A percentile compares a stretch with the other conserved stretches of the same genome.
Conservation (phyloP, 2,329 filamentous ascomycete species). For the Tympanopsis confertula region DNA sequence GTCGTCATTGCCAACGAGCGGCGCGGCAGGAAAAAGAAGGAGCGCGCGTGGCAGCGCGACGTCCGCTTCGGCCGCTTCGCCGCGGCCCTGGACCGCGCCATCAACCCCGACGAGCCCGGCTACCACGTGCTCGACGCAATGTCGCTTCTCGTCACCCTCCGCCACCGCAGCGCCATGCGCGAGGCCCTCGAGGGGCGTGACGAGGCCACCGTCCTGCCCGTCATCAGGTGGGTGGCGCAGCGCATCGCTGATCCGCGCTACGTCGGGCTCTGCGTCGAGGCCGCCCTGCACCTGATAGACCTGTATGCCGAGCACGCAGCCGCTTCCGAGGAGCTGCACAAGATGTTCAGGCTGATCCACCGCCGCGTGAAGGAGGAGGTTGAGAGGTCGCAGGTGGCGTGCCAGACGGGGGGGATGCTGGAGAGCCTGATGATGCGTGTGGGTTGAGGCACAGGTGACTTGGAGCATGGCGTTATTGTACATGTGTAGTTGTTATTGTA, state of each 20-base stretch:
- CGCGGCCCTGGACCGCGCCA: conserved; percentile 67
- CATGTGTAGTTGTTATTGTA: no score
- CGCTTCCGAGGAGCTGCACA: conserved; percentile 41
- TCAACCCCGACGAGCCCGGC: conserved; percentile 39
- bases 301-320: conserved; percentile 51
- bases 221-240: conserved; percentile 48
- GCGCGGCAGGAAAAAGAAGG: conserved; percentile 46
- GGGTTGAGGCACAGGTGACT: no score
- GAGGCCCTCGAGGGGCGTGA: conserved; percentile 45
- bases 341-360: conserved; percentile 38
- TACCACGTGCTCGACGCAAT: conserved; percentile 53
- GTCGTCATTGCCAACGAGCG: conserved; percentile 72
- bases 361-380: conserved; percentile 43
- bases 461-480: no score
- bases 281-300: conserved; percentile 50
- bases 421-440: conserved; percentile 36
- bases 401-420: conserved; percentile 50
- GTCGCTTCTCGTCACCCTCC: conserved; percentile 68
- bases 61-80: conserved; percentile 69
- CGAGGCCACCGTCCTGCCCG: conserved; percentile 45
- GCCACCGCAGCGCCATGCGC: conserved; percentile 38
- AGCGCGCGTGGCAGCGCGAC: conserved; percentile 69
- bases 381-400: conserved; percentile 48
- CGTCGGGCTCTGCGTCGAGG: conserved; percentile 47
- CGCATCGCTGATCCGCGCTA: conserved; percentile 47